Evolutionary conservation across 148 eudicot species (phyloP).

Genomic region (Diospyros kaki): DNA sequence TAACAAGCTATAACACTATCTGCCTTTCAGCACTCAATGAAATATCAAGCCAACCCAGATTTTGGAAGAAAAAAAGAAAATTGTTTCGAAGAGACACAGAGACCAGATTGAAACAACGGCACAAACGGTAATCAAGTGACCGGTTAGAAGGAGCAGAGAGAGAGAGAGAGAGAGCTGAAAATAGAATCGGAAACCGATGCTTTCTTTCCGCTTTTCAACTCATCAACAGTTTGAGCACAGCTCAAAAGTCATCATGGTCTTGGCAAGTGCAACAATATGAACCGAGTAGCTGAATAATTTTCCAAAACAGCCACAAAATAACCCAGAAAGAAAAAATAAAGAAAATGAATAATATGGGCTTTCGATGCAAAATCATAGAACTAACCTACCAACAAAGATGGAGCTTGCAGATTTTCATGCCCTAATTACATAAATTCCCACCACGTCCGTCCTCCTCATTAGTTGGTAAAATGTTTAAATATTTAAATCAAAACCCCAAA

Average conservation of each 20-base stretch:
- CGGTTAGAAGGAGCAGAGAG: not conserved
- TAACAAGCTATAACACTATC: not conserved
- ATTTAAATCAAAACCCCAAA: slow-evolving; percentile 1
- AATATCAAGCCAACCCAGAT: not conserved
- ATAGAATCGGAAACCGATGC: not conserved
- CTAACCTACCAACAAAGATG: slow-evolving; percentile 17
- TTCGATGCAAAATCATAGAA: not conserved
- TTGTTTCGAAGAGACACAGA: not conserved
- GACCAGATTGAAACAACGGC: not conserved
- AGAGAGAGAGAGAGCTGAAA: not conserved
- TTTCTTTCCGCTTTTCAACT: too few relatives aligned
- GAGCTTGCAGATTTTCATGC: slow-evolving; percentile 16
- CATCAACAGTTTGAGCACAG: too few relatives aligned
- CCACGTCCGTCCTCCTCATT: slow-evolving; percentile 2
- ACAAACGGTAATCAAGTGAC: not conserved
- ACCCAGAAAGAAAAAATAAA: not conserved
- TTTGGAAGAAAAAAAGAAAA: not conserved
- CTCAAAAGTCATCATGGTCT: too few relatives aligned
- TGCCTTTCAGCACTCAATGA: not conserved
- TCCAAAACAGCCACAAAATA: not conserved
- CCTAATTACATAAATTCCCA: slow-evolving; percentile 4
- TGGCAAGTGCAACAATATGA: too few relatives aligned
- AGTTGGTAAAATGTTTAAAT: slow-evolving; percentile 8
- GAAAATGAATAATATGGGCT: not conserved
- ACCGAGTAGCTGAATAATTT: not conserved